Conservation (phyloP, 2,329 filamentous ascomycete species). For the Bisporella sp. region DNA sequence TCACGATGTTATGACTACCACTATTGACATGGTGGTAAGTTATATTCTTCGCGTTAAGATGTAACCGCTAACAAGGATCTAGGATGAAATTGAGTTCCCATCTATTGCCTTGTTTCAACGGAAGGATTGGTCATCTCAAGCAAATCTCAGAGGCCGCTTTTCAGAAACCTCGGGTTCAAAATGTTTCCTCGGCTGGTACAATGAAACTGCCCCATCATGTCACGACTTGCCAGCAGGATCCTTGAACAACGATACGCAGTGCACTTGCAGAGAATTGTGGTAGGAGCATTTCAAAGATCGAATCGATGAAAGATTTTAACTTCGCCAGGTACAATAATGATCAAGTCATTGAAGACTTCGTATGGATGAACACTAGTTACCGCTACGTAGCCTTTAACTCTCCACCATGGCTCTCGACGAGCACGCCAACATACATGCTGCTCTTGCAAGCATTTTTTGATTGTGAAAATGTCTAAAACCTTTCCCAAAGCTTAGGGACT, state of each 20-base stretch:
- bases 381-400: slow-evolving; percentile 1
- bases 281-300: not conserved
- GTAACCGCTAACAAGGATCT: not conserved
- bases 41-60: not conserved
- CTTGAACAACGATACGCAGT: not conserved
- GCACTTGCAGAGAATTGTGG: slow-evolving; percentile 2
- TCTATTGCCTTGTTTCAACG: slow-evolving; percentile 5
- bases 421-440: not conserved
- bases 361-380: slow-evolving; percentile 2
- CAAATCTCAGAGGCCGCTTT: not conserved
- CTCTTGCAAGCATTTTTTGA: slow-evolving; percentile 3
- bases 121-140: slow-evolving; percentile 5
- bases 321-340: too few relatives aligned
- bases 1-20: not conserved
- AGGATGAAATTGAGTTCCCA: slow-evolving; percentile 2
- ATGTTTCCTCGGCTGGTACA: slow-evolving; percentile 6
- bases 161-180: not conserved
- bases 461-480: not conserved
- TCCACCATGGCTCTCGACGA: not conserved
- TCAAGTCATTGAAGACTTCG: not conserved
- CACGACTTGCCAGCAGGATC: not conserved
- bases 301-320: too few relatives aligned
- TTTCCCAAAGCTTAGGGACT: not conserved
- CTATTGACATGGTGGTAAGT: slow-evolving; percentile 4
- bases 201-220: slow-evolving; percentile 1